Evolutionary conservation across 164 flowering plant species (phyloP).

Genomic region (Piper longum): DNA sequence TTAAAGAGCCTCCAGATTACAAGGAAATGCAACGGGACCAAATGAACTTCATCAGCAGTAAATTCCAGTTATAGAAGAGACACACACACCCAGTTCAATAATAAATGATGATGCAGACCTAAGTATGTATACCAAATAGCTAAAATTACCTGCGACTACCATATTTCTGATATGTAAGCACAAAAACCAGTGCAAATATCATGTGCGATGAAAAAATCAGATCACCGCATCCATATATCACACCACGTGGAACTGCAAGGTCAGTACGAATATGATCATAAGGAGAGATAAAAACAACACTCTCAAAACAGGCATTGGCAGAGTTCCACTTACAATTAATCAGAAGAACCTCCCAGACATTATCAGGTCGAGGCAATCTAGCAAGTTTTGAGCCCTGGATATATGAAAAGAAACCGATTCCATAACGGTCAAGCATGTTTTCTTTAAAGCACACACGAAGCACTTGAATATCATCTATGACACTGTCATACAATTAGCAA

Average conservation of each 20-base stretch:
- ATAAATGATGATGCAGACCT: neutral
- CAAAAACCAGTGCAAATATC: conserved; percentile 92
- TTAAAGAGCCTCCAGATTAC: too few relatives aligned
- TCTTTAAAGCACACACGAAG: neutral
- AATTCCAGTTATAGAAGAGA: too few relatives aligned
- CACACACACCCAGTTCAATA: neutral
- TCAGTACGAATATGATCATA: neutral
- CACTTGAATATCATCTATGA: neutral
- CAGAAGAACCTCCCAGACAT: conserved; percentile 54
- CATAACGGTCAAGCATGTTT: neutral
- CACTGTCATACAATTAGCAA: neutral
- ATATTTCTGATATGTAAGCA: conserved; percentile 83
- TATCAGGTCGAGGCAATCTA: conserved; percentile 65
- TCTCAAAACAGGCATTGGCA: neutral
- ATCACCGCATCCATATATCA: conserved; percentile 93
- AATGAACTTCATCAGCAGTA: too few relatives aligned
- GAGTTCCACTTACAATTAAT: conserved; percentile 41
- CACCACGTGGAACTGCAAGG: conserved; percentile 80
- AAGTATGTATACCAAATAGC: neutral
- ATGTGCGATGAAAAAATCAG: conserved; percentile 97
- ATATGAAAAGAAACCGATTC: neutral
- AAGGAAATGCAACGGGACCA: too few relatives aligned
- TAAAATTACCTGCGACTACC: conserved; percentile 64
- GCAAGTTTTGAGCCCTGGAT: conserved; percentile 90
- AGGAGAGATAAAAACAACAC: neutral